Evolutionary conservation across 2,329 filamentous ascomycete species (phyloP), one percentile per base, ranked within the genome.

Genomic region (Xylariaceae sp.): DNA sequence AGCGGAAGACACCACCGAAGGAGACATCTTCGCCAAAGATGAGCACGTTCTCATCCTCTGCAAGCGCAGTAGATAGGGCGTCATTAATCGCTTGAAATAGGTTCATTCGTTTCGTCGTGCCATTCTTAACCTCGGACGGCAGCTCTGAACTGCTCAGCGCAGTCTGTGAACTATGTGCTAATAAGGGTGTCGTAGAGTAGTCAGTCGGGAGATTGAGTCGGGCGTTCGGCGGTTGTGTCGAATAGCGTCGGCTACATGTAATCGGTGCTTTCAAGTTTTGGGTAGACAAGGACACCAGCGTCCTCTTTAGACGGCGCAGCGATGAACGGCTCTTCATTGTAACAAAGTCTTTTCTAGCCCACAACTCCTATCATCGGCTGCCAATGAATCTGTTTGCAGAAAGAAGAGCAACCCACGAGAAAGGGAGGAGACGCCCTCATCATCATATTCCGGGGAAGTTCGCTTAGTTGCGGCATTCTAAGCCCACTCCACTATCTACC

Each of bases 11-110:
- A 51, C 95, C 95, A 37, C 95, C 95, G 63, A 99, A 99, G 12
- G 95, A 91, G 6, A 99, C 92, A 71, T 99, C 95, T 75, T 99
- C 95, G 37, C 95, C 95, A 69, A 99, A 99, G 8, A 99, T 82
- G 54, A 98, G 79, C 19, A 96, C 92, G 16, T 88, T 87, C 63
- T 96, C 91, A 67, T 97, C 93, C 31, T 88, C 85, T 14, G 89
- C 85, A 24, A 99, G 82, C 21, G 94, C 91, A 57, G 89, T 90
- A 19, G 90, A 85, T 19, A 99, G 82, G 9, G 94, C 93, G 64
- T 94, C 87, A 73, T 98, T 98, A 79, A 99, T 87, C 47, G 95
- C 89, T 73, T 96, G 92, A 78, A 95, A 97, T 33, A 97, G 83
- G 76, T 98, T 98, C 82, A 96, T 89, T 65, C 91, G 89, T 72